Evolutionary conservation across 2,329 filamentous ascomycete genomes (phyloP), one percentile per base, ranked within the genome.

Genomic region (Phialophora expanda): DNA sequence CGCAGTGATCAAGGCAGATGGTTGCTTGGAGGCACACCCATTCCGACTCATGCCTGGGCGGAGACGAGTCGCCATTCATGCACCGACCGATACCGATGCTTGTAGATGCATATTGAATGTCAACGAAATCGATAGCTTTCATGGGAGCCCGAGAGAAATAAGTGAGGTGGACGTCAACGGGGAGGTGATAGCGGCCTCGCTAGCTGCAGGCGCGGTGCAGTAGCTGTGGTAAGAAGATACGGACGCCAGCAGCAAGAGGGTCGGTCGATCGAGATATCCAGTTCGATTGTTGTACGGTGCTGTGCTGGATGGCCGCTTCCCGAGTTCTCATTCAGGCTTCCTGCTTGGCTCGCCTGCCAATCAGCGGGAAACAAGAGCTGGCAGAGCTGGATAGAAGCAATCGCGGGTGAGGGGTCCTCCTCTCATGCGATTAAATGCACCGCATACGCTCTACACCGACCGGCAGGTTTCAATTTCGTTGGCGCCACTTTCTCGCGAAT

Each of bases 251-350:
- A 22, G 14, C 9, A 26, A 51, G 20, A 20, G 7, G 22, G 20
- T 26, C 32, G 11, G 32, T 14, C 48, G 24, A 51, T 28, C 24
- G 48, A 51, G 48, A 51, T 51, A 28, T 22, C 26, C 14, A 22
- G 48, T 22, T 22, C 48, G 24, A 51, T 51, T 51, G 14, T 22
- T 26, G 48, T 51, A 20, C 48, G 7, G 1, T 51, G 48, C 48
- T 26, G 48, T 26, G 26, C 22, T 28, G 48, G 46, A 17, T 51
- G 20, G 48, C 24, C 9, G 48, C 48, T 51, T 51, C 48, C 48
- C 48, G n/a, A 51, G 48, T 51, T 51, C 48, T 51, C 48, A 51
- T 26, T 51, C 48, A 51, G 48, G 48, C 48, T 51, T 51, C 48
- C 22, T 28, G 20, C 12, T 17, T 51, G 9, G 9, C 22, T 51